phyloP scores from a whole-genome alignment of 768 basidiomycete species.

The Leccinum pellstonianum region DNA sequence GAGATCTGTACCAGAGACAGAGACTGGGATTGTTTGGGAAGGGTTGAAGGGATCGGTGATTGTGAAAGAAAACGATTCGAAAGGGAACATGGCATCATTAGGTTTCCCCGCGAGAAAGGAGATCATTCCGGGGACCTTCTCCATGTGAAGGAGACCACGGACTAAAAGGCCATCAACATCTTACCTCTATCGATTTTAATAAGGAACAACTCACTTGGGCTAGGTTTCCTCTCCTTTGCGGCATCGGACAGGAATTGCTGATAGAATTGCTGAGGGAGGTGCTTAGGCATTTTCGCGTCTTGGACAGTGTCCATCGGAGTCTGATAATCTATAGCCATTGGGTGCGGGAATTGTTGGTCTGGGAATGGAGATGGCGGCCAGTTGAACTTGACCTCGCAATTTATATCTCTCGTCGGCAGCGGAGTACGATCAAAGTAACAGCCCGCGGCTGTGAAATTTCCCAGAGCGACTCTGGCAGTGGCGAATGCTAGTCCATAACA shows the following conservation, averaged over 20 bases:
- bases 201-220: conserved; percentile 49
- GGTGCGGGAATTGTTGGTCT: background rate
- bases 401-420: background rate
- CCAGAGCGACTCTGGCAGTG: background rate
- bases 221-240: conserved; percentile 63
- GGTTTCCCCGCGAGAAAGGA: conserved; percentile 91
- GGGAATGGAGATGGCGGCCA: background rate
- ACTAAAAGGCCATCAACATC: conserved; percentile 38
- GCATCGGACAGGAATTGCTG: conserved; percentile 54
- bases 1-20: conserved; percentile 59
- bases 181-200: background rate
- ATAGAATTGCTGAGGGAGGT: conserved; percentile 57
- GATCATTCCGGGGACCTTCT: conserved; percentile 73
- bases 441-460: background rate
- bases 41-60: conserved; percentile 50
- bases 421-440: background rate
- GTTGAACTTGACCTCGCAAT: background rate
- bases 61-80: conserved; percentile 73
- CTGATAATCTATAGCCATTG: conserved; percentile 10
- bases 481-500: background rate
- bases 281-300: conserved; percentile 1
- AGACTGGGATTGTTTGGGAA: conserved; percentile 46
- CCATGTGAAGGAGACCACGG: conserved; percentile 72
- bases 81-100: conserved; percentile 87
- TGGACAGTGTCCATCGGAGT: background rate